A percentile compares a stretch with the other conserved stretches of the same genome.
Evolutionary conservation across 2,329 filamentous ascomycete species (phyloP).

Genomic region (Arthroderma sp.): DNA sequence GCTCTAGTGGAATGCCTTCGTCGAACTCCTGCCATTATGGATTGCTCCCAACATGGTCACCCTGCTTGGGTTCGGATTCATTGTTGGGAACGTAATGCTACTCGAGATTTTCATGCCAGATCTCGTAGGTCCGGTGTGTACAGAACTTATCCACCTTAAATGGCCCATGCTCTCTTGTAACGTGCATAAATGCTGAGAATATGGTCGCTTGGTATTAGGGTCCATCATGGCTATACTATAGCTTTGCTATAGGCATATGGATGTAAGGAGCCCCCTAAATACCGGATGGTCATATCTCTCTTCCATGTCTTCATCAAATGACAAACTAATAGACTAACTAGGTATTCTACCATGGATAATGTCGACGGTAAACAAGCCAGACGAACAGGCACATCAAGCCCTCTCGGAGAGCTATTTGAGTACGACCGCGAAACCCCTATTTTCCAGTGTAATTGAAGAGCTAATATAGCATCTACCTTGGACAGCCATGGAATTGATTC

Average conservation of each 20-base stretch:
- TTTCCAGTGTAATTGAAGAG: not conserved
- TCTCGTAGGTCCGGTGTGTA: constrained; percentile 69
- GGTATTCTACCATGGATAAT: constrained; percentile 95
- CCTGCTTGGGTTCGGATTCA: constrained; percentile 86
- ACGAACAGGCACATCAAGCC: constrained; percentile 86
- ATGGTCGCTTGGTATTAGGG: constrained; percentile 41
- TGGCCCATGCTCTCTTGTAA: not conserved
- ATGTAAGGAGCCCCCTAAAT: constrained; percentile 46
- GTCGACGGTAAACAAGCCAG: constrained; percentile 96
- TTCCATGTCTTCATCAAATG: not conserved
- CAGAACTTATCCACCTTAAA: not conserved
- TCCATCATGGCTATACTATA: constrained; percentile 87
- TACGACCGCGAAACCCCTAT: constrained; percentile 27
- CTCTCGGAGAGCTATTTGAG: constrained; percentile 92
- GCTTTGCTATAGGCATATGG: constrained; percentile 90
- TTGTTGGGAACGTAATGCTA: constrained; percentile 67
- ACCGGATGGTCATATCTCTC: not conserved
- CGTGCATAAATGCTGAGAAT: not conserved
- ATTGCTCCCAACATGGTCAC: constrained; percentile 97
- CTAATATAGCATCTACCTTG: constrained; percentile 1
- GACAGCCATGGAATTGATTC: constrained; percentile 84
- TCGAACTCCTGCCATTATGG: constrained; percentile 87
- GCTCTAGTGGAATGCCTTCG: constrained; percentile 84
- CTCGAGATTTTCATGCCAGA: constrained; percentile 77
- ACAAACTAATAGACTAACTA: constrained; percentile 18